Evolutionary conservation across 805 yeast genomes (phyloP).

Genomic region (Yarrowia sp.): DNA sequence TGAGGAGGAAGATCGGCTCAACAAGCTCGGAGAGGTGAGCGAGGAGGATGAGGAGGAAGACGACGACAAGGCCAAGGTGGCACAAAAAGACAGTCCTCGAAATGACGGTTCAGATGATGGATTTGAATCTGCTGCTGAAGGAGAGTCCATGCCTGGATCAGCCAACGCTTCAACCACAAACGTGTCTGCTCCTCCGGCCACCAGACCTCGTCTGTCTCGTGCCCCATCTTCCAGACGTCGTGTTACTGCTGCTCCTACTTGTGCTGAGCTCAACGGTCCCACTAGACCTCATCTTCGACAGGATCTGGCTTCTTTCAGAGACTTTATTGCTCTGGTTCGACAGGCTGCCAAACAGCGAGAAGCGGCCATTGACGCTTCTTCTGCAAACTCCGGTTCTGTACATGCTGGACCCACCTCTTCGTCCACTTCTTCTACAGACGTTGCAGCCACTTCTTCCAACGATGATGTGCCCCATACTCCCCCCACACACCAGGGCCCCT

Average conservation of each 20-base stretch:
- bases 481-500: slow-evolving; percentile 14
- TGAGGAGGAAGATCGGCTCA: slow-evolving; percentile 38
- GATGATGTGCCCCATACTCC: slow-evolving; percentile 19
- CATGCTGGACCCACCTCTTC: slow-evolving; percentile 16
- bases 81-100: not conserved
- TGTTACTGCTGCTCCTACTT: not conserved
- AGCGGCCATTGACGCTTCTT: not conserved
- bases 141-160: not conserved
- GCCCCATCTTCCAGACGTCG: not conserved
- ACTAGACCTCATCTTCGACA: slow-evolving; percentile 25
- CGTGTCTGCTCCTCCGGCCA: not conserved
- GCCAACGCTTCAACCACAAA: not conserved
- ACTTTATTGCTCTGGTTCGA: slow-evolving; percentile 22
- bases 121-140: slow-evolving; percentile 1
- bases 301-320: slow-evolving; percentile 25
- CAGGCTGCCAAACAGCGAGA: slow-evolving; percentile 18
- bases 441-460: not conserved
- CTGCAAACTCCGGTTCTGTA: not conserved
- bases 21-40: not conserved
- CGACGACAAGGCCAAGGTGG: not conserved
- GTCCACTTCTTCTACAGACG: not conserved
- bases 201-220: slow-evolving; percentile 16
- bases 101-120: not conserved
- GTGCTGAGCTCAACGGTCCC: not conserved
- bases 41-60: slow-evolving; percentile 8